Base-by-base conservation (phyloP, 2,329 filamentous ascomycete genomes). In the Sarocladiaceae sp. region DNA sequence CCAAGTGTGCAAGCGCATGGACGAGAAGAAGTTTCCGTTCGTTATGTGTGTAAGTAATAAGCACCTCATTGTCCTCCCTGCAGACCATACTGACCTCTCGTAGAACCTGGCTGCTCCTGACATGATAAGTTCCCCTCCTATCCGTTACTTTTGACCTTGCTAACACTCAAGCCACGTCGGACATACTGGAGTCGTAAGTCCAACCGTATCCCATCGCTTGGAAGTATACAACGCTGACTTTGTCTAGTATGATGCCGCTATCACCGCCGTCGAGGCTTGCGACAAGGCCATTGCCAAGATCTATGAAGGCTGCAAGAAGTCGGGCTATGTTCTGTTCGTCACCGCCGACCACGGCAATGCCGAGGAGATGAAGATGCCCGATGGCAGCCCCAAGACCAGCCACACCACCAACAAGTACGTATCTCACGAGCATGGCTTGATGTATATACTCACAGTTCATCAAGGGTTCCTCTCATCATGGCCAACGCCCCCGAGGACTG, bases 101-200 rank as follows among this genome's bases (percentile, higher is more conserved):
- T 20, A 97, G 85, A 99, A 99, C 84, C 97, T 99, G 73, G 94
- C 94, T 37, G 94, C 94, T 37, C 94, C 94, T 17, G 94, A 99
- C 75, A 99, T 99, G 94, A 52, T 52, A 52, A 52, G 51, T 52
- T 17, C 11, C 29, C 22, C 35, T 20, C 18, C 23, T 26, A 17
- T 11, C 40, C n/a, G 12, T 23, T 18, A 13, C 15, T 35, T 18
- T 17, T 26, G 47, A 10, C 10, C 6, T 40, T 3, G 22, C 51
- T 52, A 37, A 52, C 51, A 47, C 28, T 26, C 18, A n/a, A 28
- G 18, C 20, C 25, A 52, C 51, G 94, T 99, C 59, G 94, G 94
- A 61, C 94, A 99, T 77, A 99, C 94, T 11, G 94, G 94, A 66
- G 91, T 96, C 55, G 53, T 54, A 42, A 50, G 53, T 52, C 13